Percentiles rank a stretch among this genome's conserved stretches.
Conservation (phyloP, 2,329 filamentous ascomycete genomes). For the Lecanicillium sp. region DNA sequence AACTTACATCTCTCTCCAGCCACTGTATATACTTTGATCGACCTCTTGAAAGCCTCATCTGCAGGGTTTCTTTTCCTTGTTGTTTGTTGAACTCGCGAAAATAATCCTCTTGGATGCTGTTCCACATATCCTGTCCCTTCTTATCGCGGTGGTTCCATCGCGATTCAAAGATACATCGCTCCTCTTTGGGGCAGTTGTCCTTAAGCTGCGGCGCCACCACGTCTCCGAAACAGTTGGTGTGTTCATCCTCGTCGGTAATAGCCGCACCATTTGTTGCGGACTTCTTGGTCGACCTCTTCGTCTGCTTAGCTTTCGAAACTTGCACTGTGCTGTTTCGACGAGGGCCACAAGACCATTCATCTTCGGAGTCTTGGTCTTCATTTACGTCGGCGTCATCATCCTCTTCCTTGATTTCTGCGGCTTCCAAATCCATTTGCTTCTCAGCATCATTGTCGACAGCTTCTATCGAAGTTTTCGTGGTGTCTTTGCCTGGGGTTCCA, state of each 20-base stretch:
- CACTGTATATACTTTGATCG: conserved; percentile 44
- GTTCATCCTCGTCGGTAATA: conserved; percentile 24
- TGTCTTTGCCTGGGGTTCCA: not conserved
- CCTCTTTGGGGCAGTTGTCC: conserved; percentile 40
- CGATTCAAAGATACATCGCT: conserved; percentile 44
- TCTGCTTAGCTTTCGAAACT: no score
- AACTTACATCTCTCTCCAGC: conserved; percentile 45
- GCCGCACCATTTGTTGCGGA: conserved; percentile 1
- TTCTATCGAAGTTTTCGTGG: not conserved
- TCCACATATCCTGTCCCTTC: conserved; percentile 55
- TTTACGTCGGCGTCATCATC: not conserved
- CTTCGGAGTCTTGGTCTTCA: not conserved
- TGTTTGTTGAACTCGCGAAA: conserved; percentile 28
- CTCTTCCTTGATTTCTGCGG: not conserved
- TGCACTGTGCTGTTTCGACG: not conserved
- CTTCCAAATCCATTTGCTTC: not conserved
- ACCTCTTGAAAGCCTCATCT: conserved; percentile 50
- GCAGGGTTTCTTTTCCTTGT: conserved; percentile 43
- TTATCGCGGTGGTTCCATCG: conserved; percentile 38
- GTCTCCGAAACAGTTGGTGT: conserved; percentile 30
- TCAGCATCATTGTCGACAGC: not conserved
- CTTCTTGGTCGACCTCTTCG: conserved; percentile 6
- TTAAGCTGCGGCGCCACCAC: conserved; percentile 35
- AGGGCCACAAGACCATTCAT: not conserved
- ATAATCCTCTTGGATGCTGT: conserved; percentile 43